Base-by-base conservation (phyloP, 1,284 basidiomycete genomes). In the Fomitopsis palustris region DNA sequence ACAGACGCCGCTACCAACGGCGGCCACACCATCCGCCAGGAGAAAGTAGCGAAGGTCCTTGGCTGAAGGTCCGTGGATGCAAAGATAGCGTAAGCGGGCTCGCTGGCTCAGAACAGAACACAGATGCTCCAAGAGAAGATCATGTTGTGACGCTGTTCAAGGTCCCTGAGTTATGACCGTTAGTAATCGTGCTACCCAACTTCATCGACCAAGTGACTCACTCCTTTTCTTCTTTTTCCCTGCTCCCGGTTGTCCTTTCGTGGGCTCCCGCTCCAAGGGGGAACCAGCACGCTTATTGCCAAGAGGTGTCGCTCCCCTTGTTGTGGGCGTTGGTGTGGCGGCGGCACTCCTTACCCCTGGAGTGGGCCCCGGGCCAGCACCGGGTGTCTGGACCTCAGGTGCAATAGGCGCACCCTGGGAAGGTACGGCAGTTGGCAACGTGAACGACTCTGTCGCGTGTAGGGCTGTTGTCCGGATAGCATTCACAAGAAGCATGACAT, bases 391-490 rank as follows among this genome's bases (percentile, higher is more conserved):
- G 17, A 31, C 21, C 19, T 23, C 33, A 33, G 19, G 49, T 52
- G 29, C 81, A 5, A 75, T 64, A 25, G 72, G 69, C 17, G 69
- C 62, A 56, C 64, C 71, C 52, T 80, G 80, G 10, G 74, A 59
- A 31, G 64, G 60, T 14, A 61, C 68, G 12, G 67, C 64, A 49
- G 49, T 35, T 6, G 70, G 72, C 38, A 72, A 54, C 21, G 66
- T 64, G 63, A 84, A 79, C 0, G 82, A 74, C 62, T 77, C 75
- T 62, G 76, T 84, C 41, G 88, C 81, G 66, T 92, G 88, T 43
- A 79, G 74, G 8, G 87, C 88, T 1, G 89, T 91, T 5, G 88
- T 84, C 60, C 79, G 81, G 88, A 92, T 92, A 17, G 90, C 90
- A 63, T 87, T 84, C 66, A 85, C 72, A 62, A 92, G 78, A 37